phyloP scores from a whole-genome alignment of 331 rosid species.

The Acacia concinna region DNA sequence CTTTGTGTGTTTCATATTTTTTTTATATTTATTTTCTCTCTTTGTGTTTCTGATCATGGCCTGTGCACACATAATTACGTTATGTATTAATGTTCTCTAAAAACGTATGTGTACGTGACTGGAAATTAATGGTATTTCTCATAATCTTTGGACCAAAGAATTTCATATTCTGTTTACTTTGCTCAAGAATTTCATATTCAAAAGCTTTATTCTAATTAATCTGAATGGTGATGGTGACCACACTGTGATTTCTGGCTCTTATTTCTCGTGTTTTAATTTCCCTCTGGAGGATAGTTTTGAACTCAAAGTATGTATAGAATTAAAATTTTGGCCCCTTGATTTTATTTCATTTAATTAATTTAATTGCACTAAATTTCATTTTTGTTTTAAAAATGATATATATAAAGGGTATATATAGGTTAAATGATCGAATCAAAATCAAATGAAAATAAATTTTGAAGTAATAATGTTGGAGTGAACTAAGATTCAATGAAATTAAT shows the following conservation, averaged over 20 bases:
- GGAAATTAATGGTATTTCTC: background rate
- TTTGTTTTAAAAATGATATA: no score
- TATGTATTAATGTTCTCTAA: background rate
- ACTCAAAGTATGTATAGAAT: background rate
- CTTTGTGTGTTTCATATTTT: conserved; percentile 11
- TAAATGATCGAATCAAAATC: background rate
- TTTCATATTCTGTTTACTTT: background rate
- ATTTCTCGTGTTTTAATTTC: background rate
- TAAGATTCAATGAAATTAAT: no score
- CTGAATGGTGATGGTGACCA: background rate
- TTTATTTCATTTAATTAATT: no score
- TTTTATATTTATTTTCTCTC: no score
- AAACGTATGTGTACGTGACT: background rate
- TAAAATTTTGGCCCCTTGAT: background rate
- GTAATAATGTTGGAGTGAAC: background rate
- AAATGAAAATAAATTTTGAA: background rate
- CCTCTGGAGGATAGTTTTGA: background rate
- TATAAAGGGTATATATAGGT: background rate
- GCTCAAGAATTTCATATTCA: background rate
- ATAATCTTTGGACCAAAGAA: background rate
- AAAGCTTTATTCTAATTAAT: background rate
- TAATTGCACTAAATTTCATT: no score
- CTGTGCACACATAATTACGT: no score
- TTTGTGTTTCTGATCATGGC: no score
- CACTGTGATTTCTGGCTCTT: background rate